Evolutionary conservation across 2,329 filamentous ascomycete genomes (phyloP), one percentile per base, ranked within the genome.

Genomic region (Intubia oerlemansii): DNA sequence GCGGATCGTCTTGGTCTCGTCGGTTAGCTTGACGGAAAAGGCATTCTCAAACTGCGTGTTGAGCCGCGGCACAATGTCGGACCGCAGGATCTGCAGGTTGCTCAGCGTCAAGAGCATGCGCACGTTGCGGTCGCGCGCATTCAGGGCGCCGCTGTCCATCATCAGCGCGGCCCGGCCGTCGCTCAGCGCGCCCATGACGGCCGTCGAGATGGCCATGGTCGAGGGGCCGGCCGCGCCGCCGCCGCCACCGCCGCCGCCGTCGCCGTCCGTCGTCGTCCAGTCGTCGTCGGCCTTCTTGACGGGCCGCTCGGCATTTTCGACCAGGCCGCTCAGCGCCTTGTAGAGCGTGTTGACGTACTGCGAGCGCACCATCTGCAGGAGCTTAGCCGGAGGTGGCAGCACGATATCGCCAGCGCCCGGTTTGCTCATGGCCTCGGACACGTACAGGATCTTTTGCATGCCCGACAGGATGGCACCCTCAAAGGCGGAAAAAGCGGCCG

Each of bases 301-400:
- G 4, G 72, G 64, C 32, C 70, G 69, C 51, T 95, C 82, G 4
- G 88, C 85, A 48, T 92, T 95, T 51, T 95, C 88, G 1, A 98
- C 82, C 70, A 98, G 85, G 14, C 85, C 88, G 41, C 80, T 90
- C 21, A 98, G 54, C 6, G 81, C 81, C 48, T 91, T 91, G 51
- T 95, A 95, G 24, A 98, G 55, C 33, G 84, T 92, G 6, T 76
- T 82, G 11, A 92, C 82, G 44, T 98, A 98, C 44, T 91, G 81
- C 38, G 72, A 76, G 38, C 84, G 68, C 11, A 95, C 81, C 66
- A 84, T 81, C 47, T 91, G 79, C 24, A 95, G 57, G 24, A 93
- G 56, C 48, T 95, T 98, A 7, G 74, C 62, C 20, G 81, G 74
- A 5, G 88, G 90, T 12, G 85, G 75, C 15, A 76, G 65, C 32